Conservation (phyloP, 176 grass and related monocot genomes). For the Carex cristatella region DNA sequence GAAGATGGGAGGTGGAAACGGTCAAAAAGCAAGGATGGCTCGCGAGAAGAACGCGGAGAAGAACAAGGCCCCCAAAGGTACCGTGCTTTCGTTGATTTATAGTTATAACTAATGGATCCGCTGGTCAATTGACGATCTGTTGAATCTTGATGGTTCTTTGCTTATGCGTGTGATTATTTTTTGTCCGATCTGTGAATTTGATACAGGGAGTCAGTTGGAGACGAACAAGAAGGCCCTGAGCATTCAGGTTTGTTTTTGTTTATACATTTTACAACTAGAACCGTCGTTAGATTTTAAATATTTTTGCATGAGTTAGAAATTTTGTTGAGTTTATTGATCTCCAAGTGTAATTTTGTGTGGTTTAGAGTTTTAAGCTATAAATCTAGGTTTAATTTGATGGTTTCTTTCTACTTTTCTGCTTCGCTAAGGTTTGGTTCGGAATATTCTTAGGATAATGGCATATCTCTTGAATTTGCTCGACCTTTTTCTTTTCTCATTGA, state of each 20-base stretch:
- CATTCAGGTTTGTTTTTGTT: slow-evolving; percentile 52
- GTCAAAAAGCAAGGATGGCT: slow-evolving; percentile 90
- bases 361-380: not conserved
- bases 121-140: slow-evolving; percentile 7
- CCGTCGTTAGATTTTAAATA: not conserved
- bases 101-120: not conserved
- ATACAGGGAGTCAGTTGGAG: slow-evolving; percentile 66
- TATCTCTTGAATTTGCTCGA: not conserved
- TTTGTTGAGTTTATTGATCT: not conserved
- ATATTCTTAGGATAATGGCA: not conserved
- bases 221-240: slow-evolving; percentile 90
- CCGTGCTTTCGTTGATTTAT: too few relatives aligned
- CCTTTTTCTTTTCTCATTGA: too few relatives aligned
- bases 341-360: not conserved
- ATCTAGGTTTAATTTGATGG: not conserved
- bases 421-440: not conserved
- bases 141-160: not conserved
- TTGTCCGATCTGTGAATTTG: slow-evolving; percentile 22
- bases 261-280: not conserved
- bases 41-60: slow-evolving; percentile 86
- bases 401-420: not conserved
- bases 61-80: slow-evolving; percentile 62
- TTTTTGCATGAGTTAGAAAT: not conserved
- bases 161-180: not conserved
- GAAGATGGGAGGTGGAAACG: slow-evolving; percentile 90